Evolutionary conservation across 2,329 filamentous ascomycete species (phyloP).

Genomic region (Ascomycota sp.): DNA sequence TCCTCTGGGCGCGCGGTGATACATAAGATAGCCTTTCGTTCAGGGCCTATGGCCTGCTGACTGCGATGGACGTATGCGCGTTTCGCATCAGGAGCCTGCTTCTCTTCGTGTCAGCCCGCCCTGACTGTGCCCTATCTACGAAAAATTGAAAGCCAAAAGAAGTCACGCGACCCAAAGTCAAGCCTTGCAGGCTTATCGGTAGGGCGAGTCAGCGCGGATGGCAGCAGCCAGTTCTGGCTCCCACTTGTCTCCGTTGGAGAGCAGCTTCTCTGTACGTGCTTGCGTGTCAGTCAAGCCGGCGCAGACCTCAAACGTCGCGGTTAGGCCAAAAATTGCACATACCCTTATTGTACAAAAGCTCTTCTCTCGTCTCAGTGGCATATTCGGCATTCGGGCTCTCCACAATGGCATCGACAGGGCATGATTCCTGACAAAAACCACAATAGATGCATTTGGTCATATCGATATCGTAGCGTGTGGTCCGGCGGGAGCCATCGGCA

Average conservation of each 20-base stretch:
- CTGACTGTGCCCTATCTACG: not conserved
- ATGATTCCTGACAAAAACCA: slow-evolving; percentile 96
- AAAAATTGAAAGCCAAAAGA: not conserved
- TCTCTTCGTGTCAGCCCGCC: too few species aligned
- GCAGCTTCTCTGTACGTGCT: slow-evolving; percentile 44
- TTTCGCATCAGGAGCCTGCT: too few species aligned
- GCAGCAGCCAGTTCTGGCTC: slow-evolving; percentile 88
- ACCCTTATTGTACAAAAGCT: slow-evolving; percentile 91
- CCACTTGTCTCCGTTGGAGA: slow-evolving; percentile 89
- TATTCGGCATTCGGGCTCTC: slow-evolving; percentile 44
- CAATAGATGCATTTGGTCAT: slow-evolving; percentile 99
- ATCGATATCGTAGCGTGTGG: slow-evolving; percentile 95
- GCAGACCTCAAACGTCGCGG: not conserved
- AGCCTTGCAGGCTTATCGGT: slow-evolving; percentile 35
- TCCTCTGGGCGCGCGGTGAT: too few species aligned
- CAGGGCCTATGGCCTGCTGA: too few species aligned
- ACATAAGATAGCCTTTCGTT: too few species aligned
- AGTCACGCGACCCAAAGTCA: not conserved
- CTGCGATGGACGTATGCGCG: too few species aligned
- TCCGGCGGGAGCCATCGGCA: slow-evolving; percentile 83
- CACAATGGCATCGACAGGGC: slow-evolving; percentile 82
- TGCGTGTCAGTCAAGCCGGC: slow-evolving; percentile 4
- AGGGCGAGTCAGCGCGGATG: slow-evolving; percentile 83
- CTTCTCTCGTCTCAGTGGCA: slow-evolving; percentile 55
- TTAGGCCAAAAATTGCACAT: slow-evolving; percentile 4